Base-by-base conservation (phyloP, 352 stramenopile genomes). In the Phytophthora tentaculata region DNA sequence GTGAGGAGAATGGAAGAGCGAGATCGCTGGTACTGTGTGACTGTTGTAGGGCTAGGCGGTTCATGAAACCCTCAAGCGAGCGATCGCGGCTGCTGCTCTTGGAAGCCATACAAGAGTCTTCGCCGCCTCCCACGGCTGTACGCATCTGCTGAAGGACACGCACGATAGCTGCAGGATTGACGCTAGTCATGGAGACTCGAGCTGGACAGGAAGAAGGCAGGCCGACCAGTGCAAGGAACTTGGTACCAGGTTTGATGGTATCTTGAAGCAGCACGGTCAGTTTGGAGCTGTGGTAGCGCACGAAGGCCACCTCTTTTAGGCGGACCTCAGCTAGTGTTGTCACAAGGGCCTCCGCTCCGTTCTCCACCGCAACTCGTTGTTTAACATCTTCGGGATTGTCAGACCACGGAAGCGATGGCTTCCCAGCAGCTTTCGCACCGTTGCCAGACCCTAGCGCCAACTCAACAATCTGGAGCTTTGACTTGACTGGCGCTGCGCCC, bases 201-300 rank as follows among this genome's bases (percentile, higher is more conserved):
- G 29, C 43, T 53, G 26, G 8, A 13, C 55, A 61, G 12, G 59
- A 73, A 32, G 67, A 67, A 23, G 79, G 78, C 1, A 92, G 52
- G 17, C 69, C 68, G 0, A 77, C 77, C 5, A 92, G 50, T 12
- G 51, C 58, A 5, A 92, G 71, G 48, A 89, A 85, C 56, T 90
- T 92, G 35, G 81, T 68, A 7, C 62, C 77, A 5, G 71, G 53
- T n/a, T 88, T 88, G n/a, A 92, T 56, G 5, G 83, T 92, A 44
- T 94, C 86, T 64, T 94, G 86, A 28, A 94, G 72, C 26, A 94
- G 58, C 23, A 92, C 79, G 2, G 86, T 94, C 51, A 94, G 81
- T 57, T 94, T 92, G 54, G 86, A 92, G 59, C 80, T 82, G 69
- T 94, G 83, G 55, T 92, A 94, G 10, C 86, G 81, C 12, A 94